These are phyloP conservation scores for Cryphonectria naterciae DNA, from an alignment of 2,329 filamentous ascomycete species.

Conservation along the genomic window DNA sequence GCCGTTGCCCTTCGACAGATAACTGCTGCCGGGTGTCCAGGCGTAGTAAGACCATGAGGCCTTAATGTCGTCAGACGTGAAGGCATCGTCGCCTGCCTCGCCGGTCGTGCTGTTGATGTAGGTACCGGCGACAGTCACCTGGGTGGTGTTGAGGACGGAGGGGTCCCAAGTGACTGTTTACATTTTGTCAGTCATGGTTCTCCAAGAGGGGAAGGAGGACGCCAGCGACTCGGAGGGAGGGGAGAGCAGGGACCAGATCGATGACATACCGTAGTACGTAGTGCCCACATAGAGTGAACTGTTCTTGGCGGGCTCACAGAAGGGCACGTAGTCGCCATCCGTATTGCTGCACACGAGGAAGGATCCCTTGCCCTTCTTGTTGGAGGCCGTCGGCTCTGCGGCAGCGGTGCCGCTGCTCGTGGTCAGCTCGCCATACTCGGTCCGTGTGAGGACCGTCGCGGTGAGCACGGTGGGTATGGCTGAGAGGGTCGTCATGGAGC, in stretches of 20 bases:
- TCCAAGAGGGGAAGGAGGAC: neutral
- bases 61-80: constrained; percentile 41
- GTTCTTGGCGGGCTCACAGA: constrained; percentile 53
- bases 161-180: constrained; percentile 60
- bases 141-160: constrained; percentile 50
- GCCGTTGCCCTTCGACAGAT: constrained; percentile 40
- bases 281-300: constrained; percentile 48
- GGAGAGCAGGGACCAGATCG: neutral
- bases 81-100: constrained; percentile 36
- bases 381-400: constrained; percentile 49
- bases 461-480: constrained; percentile 47
- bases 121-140: constrained; percentile 43
- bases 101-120: constrained; percentile 46
- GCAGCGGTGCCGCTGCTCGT: constrained; percentile 46
- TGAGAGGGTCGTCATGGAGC: constrained; percentile 47
- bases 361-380: constrained; percentile 48
- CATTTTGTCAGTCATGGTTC: constrained; percentile 12
- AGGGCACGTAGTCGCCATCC: constrained; percentile 52
- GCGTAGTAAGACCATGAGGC: constrained; percentile 54
- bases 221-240: neutral
- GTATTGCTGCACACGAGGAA: constrained; percentile 55
- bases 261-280: constrained; percentile 55
- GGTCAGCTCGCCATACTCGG: constrained; percentile 37
- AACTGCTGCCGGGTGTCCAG: constrained; percentile 44
- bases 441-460: constrained; percentile 42